phyloP scores from a whole-genome alignment of 1,284 basidiomycete genomes.

The Ceratobasidium sp. region DNA sequence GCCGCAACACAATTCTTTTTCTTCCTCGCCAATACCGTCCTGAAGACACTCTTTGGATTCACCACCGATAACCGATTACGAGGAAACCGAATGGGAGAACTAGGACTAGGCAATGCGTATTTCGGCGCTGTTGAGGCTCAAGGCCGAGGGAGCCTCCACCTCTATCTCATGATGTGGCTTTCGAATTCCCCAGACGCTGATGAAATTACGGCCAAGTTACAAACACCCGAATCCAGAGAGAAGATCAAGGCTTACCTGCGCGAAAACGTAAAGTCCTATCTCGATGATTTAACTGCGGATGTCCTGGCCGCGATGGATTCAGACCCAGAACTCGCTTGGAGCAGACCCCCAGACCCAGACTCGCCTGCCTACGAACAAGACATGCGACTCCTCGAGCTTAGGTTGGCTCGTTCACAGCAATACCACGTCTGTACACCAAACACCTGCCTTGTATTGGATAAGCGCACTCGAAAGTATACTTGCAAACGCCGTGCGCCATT shows the following conservation, averaged over 20 bases:
- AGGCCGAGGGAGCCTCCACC: slow-evolving; percentile 54
- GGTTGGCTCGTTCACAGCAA: not conserved
- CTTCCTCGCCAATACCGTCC: slow-evolving; percentile 56
- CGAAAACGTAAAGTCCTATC: slow-evolving; percentile 53
- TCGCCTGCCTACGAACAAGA: slow-evolving; percentile 51
- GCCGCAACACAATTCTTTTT: slow-evolving; percentile 60
- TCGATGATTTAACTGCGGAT: slow-evolving; percentile 47
- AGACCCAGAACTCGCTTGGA: slow-evolving; percentile 2
- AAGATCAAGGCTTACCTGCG: slow-evolving; percentile 15
- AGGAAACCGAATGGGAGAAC: slow-evolving; percentile 49
- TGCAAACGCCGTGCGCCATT: slow-evolving; percentile 60
- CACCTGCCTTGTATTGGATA: slow-evolving; percentile 48
- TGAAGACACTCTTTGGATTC: slow-evolving; percentile 58
- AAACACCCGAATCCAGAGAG: slow-evolving; percentile 18
- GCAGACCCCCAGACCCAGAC: slow-evolving; percentile 28
- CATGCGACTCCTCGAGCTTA: slow-evolving; percentile 34
- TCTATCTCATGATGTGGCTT: slow-evolving; percentile 55
- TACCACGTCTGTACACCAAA: not conserved
- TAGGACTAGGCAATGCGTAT: slow-evolving; percentile 53
- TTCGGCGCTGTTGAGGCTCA: slow-evolving; percentile 55
- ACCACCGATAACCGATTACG: slow-evolving; percentile 50
- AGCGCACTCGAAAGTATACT: slow-evolving; percentile 49
- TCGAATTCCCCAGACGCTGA: slow-evolving; percentile 24
- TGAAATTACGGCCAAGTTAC: slow-evolving; percentile 6
- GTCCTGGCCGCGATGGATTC: not conserved